Evolutionary conservation across 116 monocot genomes (phyloP).

Genomic region (Phalaenopsis hybrid): DNA sequence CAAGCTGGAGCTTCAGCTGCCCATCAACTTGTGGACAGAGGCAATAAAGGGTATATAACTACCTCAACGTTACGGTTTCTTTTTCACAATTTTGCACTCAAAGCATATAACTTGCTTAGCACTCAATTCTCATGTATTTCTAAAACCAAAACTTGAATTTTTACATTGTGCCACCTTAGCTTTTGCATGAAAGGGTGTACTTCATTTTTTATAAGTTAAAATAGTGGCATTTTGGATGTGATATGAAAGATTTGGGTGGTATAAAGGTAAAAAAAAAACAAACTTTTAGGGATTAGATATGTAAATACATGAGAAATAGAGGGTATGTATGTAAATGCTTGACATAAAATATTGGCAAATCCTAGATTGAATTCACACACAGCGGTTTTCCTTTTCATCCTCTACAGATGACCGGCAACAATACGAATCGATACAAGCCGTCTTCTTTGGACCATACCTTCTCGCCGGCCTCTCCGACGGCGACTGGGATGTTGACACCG

Average conservation of each 20-base stretch:
- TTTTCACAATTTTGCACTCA: background rate
- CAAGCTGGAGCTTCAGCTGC: constrained; percentile 39
- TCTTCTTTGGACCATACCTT: constrained; percentile 81
- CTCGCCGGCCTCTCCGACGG: constrained; percentile 65
- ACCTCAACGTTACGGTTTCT: background rate
- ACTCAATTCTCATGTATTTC: no score
- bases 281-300: no score
- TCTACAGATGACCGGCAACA: constrained; percentile 68
- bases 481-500: constrained; percentile 58
- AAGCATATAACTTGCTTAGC: background rate
- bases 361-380: background rate
- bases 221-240: no score
- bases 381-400: background rate
- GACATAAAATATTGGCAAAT: no score
- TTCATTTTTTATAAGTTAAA: no score
- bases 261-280: no score
- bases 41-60: constrained; percentile 51
- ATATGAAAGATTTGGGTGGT: no score
- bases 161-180: no score
- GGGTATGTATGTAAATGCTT: no score
- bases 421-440: constrained; percentile 59
- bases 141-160: no score
- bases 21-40: constrained; percentile 64
- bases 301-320: no score
- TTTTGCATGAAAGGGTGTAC: no score